phyloP scores from a whole-genome alignment of 371 early-diverging fungal species.

The Mortierella sp. region DNA sequence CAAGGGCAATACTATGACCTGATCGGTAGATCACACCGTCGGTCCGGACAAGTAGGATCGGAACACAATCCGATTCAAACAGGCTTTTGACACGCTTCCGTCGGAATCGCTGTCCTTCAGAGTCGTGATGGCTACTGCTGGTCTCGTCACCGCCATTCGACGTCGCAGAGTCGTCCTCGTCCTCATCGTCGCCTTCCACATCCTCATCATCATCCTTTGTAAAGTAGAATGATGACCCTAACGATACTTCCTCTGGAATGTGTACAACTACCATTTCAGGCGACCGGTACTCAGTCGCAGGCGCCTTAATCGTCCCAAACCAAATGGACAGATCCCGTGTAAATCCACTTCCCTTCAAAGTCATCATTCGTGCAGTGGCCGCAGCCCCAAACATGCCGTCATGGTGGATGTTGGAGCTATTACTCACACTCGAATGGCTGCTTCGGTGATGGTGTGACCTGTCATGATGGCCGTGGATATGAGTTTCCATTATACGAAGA shows the following conservation, averaged over 20 bases:
- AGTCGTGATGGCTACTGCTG: background rate
- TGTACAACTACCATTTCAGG: conserved; percentile 59
- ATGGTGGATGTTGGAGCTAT: conserved; percentile 4
- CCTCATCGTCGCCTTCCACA: conserved; percentile 24
- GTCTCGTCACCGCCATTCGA: background rate
- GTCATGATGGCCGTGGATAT: conserved; percentile 12
- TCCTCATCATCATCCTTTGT: conserved; percentile 47
- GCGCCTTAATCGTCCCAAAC: conserved; percentile 73
- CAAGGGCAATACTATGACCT: conserved; percentile 54
- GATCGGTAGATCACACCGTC: conserved; percentile 77
- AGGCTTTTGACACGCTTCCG: conserved; percentile 47
- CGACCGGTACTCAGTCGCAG: conserved; percentile 63
- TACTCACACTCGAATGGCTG: conserved; percentile 2
- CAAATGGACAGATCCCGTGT: conserved; percentile 73
- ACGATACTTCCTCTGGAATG: conserved; percentile 56
- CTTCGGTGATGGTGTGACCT: conserved; percentile 13
- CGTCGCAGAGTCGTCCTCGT: conserved; percentile 15
- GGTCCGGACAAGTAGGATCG: conserved; percentile 69
- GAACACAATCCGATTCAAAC: conserved; percentile 54
- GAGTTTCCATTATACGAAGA: conserved; percentile 24
- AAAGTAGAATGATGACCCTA: conserved; percentile 42
- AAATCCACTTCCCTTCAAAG: conserved; percentile 72
- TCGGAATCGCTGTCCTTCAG: too few species aligned
- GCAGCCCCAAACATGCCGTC: conserved; percentile 3
- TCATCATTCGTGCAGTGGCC: conserved; percentile 32